Conservation (phyloP, 2,329 filamentous ascomycete genomes). For the Cladobotryum mycophilum region DNA sequence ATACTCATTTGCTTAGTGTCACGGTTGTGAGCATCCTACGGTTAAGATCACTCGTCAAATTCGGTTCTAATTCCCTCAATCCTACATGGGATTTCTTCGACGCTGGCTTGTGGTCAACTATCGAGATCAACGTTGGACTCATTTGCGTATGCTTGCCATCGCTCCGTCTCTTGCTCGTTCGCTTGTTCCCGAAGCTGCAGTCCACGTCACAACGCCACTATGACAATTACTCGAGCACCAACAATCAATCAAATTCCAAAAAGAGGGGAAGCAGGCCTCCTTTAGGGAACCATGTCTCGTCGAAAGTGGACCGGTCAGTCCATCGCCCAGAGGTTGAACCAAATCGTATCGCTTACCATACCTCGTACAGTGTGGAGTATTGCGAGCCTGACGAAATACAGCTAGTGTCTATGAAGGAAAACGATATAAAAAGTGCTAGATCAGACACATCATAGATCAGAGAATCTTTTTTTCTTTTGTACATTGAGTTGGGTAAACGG, state of each 20-base stretch:
- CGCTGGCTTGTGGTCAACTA: constrained; percentile 28
- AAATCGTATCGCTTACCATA: constrained; percentile 27
- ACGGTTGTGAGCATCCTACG: constrained; percentile 34
- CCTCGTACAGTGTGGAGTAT: constrained; percentile 30
- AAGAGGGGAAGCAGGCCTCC: constrained; percentile 12
- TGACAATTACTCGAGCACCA: constrained; percentile 17
- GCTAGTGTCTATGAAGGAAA: constrained; percentile 9
- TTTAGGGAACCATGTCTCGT: constrained; percentile 18
- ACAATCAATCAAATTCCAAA: constrained; percentile 10
- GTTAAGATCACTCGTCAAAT: constrained; percentile 27
- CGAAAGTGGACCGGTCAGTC: constrained; percentile 17
- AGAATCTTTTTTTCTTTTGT: neutral
- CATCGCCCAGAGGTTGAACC: constrained; percentile 15
- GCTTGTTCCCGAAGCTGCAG: constrained; percentile 31
- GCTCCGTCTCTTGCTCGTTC: constrained; percentile 28
- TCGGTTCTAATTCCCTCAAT: constrained; percentile 24
- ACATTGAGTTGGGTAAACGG: neutral
- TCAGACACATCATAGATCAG: neutral
- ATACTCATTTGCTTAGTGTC: constrained; percentile 19
- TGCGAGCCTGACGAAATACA: constrained; percentile 10
- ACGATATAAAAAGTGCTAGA: constrained; percentile 7
- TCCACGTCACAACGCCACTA: constrained; percentile 26
- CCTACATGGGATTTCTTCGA: constrained; percentile 30
- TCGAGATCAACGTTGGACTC: constrained; percentile 34
- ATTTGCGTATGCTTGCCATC: constrained; percentile 35